These are phyloP conservation scores for Alternaria gaisen DNA, from an alignment of 2,329 filamentous ascomycete species.

Conservation along the genomic window DNA sequence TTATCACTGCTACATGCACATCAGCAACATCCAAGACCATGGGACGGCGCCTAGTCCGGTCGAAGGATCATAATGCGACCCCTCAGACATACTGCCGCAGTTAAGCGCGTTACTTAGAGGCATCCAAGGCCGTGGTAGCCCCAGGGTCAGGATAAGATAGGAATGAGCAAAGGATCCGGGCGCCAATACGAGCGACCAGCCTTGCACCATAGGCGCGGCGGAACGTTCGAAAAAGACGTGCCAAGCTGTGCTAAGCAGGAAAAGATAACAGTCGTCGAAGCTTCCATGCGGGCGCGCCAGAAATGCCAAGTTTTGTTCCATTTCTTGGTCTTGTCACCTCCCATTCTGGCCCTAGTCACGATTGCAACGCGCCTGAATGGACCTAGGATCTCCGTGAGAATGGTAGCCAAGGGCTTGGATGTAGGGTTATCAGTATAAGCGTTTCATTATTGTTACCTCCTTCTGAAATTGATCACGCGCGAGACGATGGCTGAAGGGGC, in stretches of 20 bases:
- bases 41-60: constrained; percentile 22
- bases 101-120: constrained; percentile 30
- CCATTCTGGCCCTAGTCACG: constrained; percentile 13
- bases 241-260: constrained; percentile 31
- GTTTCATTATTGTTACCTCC: constrained; percentile 21
- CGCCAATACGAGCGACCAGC: constrained; percentile 19
- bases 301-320: constrained; percentile 7
- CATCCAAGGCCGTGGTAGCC: constrained; percentile 31
- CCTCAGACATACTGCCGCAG: constrained; percentile 19
- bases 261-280: constrained; percentile 29
- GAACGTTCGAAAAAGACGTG: constrained; percentile 31
- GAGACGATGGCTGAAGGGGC: constrained; percentile 12
- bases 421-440: constrained; percentile 21
- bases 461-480: constrained; percentile 20
- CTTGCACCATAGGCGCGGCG: constrained; percentile 17
- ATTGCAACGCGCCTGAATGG: constrained; percentile 1
- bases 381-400: neutral
- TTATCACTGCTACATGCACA: constrained; percentile 22
- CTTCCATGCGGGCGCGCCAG: constrained; percentile 17
- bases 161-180: constrained; percentile 28
- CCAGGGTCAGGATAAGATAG: constrained; percentile 29
- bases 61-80: constrained; percentile 19
- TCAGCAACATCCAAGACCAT: constrained; percentile 19
- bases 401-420: constrained; percentile 33
- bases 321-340: constrained; percentile 16